Base-by-base conservation (phyloP, 306 rosid genomes). In the Mucuna pruriens region DNA sequence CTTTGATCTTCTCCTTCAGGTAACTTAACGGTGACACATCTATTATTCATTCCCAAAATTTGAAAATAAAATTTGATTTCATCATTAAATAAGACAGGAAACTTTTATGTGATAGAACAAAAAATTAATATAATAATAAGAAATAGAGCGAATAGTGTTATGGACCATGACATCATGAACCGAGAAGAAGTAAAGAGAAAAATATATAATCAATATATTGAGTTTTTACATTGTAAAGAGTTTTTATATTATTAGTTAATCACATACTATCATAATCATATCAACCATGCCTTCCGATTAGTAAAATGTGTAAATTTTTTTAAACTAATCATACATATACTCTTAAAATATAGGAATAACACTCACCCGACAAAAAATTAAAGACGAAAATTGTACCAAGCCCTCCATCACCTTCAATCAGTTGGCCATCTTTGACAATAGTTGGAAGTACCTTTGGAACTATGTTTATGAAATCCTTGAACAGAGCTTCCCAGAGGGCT, bases 401-500 rank as follows among this genome's bases (percentile, higher is more conserved):
- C 48, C 94, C 88, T 69, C 95, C 95, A 83, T 88, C 89, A 7
- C 97, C 97, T 82, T 92, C 89, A n/a, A 85, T 51, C 12, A 93
- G 3, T 68, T 89, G 85, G 82, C 83, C 90, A 11, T 82, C 81
- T 49, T 88, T 84, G 16, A 91, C 92, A 62, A 81, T 15, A 74
- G 77, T 36, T 11, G 94, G 97, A 9, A 88, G 68, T 16, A 78
- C 78, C 49, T 87, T 89, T 40, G 94, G 91, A 42, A 45, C 86
- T 61, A 83, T 17, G 63, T 8, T 42, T 23, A 23, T 75, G 54
- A 88, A 55, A 38, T 89, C 94, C 68, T 85, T 84, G 7, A 86
- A 57, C 75, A 89, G 58, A 77, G 86, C 89, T 71, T 77, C 78
- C 92, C 95, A 91, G 0, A 91, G 71, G 80, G 71, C 62, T 68